Evolutionary conservation across 2,329 filamentous ascomycete genomes (phyloP), one percentile per base, ranked within the genome.

Genomic region (Phialocephala sp.): DNA sequence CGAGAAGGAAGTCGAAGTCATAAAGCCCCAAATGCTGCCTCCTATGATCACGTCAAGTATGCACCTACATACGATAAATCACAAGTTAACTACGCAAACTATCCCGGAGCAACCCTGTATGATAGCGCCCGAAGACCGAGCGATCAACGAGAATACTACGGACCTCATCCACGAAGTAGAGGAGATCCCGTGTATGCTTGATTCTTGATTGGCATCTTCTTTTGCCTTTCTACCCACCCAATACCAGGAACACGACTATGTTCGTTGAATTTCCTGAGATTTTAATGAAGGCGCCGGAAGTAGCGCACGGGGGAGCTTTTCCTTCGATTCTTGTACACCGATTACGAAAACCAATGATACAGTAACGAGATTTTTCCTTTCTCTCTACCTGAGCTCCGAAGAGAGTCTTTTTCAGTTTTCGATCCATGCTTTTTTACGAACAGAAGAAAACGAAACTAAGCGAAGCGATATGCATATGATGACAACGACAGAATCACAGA

Each of bases 41-140:
- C 66, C 50, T 66, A 61, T 54, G 56, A 56, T 1, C 59, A 71
- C 2, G 59, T 71, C 27, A 57, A 64, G 45, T 71, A 63, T 61
- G 64, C 62, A 35, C 64, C 67, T 8, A 37, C 11, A 9, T 69
- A 69, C 39, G 47, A n/a, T 15, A 14, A 57, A 3, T 61, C 64
- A 11, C 54, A 69, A 41, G 62, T 71, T 12, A 62, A 59, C 22
- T 71, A 66, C 20, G 35, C 52, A 6, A 37, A 54, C 45, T 47
- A 36, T 24, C 57, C 36, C 8, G 36, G 45, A 27, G 43, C 59
- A 45, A 57, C 20, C 14, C 15, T 63, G 8, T 63, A 66, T 27
- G 64, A 66, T 22, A 50, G 39, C 60, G 24, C 15, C 24, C 56
- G 63, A 22, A 37, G 63, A 59, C 50, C 50, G 6, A 65, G 52